Conservation (phyloP, 2,329 filamentous ascomycete genomes). For the Fonsecaea nubica region DNA sequence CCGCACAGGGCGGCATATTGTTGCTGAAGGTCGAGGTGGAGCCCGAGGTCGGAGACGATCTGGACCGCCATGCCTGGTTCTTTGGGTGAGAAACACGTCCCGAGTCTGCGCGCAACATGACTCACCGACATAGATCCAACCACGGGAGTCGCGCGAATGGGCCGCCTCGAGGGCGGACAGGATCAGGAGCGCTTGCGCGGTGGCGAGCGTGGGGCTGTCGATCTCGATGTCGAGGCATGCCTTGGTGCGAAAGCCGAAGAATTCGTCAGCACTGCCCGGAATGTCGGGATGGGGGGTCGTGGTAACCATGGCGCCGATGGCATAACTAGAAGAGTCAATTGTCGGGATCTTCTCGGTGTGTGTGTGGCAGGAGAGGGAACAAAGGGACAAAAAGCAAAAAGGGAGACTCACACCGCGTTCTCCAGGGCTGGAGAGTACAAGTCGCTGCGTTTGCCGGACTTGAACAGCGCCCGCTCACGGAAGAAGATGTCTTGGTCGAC, state of each 20-base stretch:
- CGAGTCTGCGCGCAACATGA: no score
- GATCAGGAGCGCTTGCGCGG: background rate
- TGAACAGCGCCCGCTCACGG: background rate
- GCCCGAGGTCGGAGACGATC: background rate
- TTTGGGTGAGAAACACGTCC: no score
- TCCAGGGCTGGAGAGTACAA: background rate
- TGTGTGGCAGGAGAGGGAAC: no score
- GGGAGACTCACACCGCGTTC: background rate
- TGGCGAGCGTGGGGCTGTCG: background rate
- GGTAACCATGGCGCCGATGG: no score
- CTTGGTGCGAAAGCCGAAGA: background rate
- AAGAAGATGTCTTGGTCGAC: background rate
- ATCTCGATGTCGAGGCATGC: background rate
- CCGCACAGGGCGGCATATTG: no score
- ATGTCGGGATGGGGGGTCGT: no score
- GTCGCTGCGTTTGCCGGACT: background rate
- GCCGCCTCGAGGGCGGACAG: background rate
- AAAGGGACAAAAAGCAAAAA: no score
- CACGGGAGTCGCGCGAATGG: background rate
- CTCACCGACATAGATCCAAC: no score
- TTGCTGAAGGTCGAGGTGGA: background rate
- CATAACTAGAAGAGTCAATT: background rate
- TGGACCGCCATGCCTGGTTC: background rate
- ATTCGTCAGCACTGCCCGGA: background rate
- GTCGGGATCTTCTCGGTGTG: no score